Conservation (phyloP, 106 monocot species). For the Acorus calamus region DNA sequence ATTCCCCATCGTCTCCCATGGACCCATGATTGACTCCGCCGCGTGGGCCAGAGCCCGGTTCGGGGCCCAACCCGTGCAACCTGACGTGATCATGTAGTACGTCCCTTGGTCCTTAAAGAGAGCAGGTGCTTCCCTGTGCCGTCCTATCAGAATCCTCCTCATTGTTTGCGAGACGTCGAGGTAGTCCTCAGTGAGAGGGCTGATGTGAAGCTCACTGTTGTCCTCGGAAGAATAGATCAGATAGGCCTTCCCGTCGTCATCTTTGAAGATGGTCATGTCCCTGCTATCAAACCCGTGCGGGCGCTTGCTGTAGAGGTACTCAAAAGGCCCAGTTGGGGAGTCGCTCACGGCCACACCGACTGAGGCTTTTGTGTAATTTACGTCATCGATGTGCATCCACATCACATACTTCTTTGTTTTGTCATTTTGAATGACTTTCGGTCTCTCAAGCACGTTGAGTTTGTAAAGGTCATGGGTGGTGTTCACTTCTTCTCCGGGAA, state of each 20-base stretch:
- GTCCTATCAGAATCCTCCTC: constrained; percentile 59
- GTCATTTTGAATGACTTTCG: constrained; percentile 81
- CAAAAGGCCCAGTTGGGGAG: constrained; percentile 70
- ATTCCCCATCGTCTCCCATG: constrained; percentile 90
- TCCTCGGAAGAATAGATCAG: constrained; percentile 74
- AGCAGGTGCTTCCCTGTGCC: constrained; percentile 81
- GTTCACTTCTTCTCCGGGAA: constrained; percentile 49
- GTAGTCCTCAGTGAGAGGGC: constrained; percentile 70
- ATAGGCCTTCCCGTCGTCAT: constrained; percentile 66
- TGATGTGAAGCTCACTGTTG: constrained; percentile 81
- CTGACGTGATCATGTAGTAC: constrained; percentile 97
- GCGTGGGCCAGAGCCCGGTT: constrained; percentile 75
- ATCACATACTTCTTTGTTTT: constrained; percentile 49
- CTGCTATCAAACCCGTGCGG: constrained; percentile 85
- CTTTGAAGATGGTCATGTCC: constrained; percentile 95
- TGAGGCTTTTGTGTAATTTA: constrained; percentile 84
- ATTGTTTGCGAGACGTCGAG: constrained; percentile 39
- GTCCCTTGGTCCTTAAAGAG: constrained; percentile 63
- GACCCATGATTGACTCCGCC: constrained; percentile 78
- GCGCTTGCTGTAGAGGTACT: constrained; percentile 62
- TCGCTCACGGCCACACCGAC: constrained; percentile 75
- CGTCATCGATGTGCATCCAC: constrained; percentile 97
- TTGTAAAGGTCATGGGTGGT: constrained; percentile 66
- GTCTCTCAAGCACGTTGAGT: constrained; percentile 83
- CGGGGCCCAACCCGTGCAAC: constrained; percentile 92